phyloP scores from a whole-genome alignment of 306 rosid species.

The Begonia loranthoides region DNA sequence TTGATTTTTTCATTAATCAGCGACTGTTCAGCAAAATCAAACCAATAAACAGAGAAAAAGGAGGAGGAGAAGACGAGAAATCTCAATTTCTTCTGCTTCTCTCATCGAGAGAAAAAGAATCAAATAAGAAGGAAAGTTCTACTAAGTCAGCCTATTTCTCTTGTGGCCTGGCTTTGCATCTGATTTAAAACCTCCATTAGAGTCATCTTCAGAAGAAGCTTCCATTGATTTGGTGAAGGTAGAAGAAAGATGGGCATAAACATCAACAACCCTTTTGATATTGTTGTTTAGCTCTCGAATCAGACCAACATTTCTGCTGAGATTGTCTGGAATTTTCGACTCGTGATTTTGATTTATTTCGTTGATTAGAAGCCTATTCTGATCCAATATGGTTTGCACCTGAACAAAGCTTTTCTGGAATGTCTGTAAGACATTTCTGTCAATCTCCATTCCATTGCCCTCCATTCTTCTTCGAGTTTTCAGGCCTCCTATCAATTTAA shows the following conservation, averaged over 20 bases:
- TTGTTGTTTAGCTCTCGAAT: constrained; percentile 90
- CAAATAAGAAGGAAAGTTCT: background rate
- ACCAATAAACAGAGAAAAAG: constrained; percentile 2
- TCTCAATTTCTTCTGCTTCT: no score
- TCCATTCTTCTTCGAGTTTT: constrained; percentile 53
- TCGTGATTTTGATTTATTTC: constrained; percentile 96
- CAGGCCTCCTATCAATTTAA: no score
- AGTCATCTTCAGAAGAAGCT: constrained; percentile 79
- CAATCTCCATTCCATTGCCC: constrained; percentile 33
- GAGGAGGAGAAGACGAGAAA: no score
- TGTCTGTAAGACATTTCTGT: constrained; percentile 55
- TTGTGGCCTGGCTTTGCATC: constrained; percentile 55
- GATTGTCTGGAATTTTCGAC: constrained; percentile 71
- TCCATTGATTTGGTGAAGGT: constrained; percentile 79
- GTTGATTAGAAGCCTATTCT: constrained; percentile 71
- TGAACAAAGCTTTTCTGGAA: constrained; percentile 72
- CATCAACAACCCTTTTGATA: constrained; percentile 77
- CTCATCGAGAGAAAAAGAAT: constrained; percentile 11
- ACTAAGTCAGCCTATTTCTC: constrained; percentile 42
- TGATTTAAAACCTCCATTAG: constrained; percentile 58
- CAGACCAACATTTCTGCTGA: constrained; percentile 67
- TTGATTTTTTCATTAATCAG: no score
- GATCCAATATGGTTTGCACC: constrained; percentile 81
- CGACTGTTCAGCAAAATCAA: no score
- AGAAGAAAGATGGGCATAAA: constrained; percentile 72